Evolutionary conservation across 805 yeast species (phyloP).

Genomic region (Hanseniaspora hatyaiensis): DNA sequence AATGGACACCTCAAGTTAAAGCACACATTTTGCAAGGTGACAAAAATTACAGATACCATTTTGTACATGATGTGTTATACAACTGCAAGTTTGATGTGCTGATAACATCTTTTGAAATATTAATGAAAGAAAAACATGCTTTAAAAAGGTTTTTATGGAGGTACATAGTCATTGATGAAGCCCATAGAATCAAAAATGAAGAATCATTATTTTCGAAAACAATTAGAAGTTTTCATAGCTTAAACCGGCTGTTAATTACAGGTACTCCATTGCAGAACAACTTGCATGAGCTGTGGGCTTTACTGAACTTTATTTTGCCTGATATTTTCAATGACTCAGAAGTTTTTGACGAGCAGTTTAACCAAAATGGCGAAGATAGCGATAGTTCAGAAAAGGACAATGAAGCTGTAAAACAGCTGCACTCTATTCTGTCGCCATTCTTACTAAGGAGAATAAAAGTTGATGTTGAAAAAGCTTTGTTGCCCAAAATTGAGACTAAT

Average conservation of each 20-base stretch:
- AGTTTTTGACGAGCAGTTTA: slow-evolving; percentile 84
- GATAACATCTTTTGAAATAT: slow-evolving; percentile 87
- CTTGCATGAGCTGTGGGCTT: slow-evolving; percentile 91
- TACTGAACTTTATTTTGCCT: slow-evolving; percentile 77
- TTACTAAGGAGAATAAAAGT: slow-evolving; percentile 78
- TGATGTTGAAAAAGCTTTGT: slow-evolving; percentile 80
- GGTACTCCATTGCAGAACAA: slow-evolving; percentile 96
- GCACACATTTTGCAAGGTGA: slow-evolving; percentile 79
- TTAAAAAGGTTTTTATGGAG: slow-evolving; percentile 84
- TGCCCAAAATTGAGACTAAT: slow-evolving; percentile 84
- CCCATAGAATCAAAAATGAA: slow-evolving; percentile 92
- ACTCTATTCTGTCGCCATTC: slow-evolving; percentile 79
- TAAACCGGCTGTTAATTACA: slow-evolving; percentile 73
- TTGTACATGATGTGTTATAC: slow-evolving; percentile 49
- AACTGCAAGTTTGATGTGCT: slow-evolving; percentile 78
- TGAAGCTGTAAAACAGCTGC: slow-evolving; percentile 82
- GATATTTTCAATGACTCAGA: slow-evolving; percentile 90
- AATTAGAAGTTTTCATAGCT: slow-evolving; percentile 75
- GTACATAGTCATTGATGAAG: slow-evolving; percentile 87
- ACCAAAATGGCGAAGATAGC: slow-evolving; percentile 35
- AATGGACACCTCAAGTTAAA: slow-evolving; percentile 92
- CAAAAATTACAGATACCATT: slow-evolving; percentile 60
- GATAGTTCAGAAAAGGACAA: slow-evolving; percentile 41
- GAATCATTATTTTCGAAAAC: slow-evolving; percentile 86
- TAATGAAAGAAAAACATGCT: slow-evolving; percentile 72